Base-by-base conservation (phyloP, 495 filamentous ascomycete species). In the Parachaetomium inaequale region DNA sequence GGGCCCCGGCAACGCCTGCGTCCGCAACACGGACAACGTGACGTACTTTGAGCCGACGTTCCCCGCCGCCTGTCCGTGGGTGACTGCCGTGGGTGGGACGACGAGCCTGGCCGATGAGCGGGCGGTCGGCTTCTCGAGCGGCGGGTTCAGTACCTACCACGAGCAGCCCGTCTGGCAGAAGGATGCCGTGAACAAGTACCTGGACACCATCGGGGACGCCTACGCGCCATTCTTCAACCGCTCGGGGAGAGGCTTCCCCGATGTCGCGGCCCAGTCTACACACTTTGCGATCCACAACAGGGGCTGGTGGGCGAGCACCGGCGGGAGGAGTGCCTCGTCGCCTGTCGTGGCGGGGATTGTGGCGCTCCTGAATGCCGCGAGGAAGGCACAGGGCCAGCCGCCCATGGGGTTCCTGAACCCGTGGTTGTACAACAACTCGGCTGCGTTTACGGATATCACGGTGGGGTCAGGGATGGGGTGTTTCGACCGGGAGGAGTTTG, bases 321-420 rank as follows among this genome's bases (percentile, higher is more conserved):
- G 59, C 42, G 89, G 89, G 1, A 93, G 88, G 1, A 85, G 82
- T 12, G 85, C 85, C n/a, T 79, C 85, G 0, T 74, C 86, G 0
- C 89, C 89, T 0, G 75, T 84, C 0, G 84, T 88, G 21, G 81
- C 83, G 3, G 87, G 82, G 17, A 70, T 93, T 21, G 70, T 93
- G 10, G 79, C 80, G 0, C 74, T 91, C 19, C 76, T 92, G 42
- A 91, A 92, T 62, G 87, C 88, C 63, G 88, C 85, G 0, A 78
- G 86, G 1, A 72, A 86, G 42, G 72, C 79, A 1, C 77, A 76
- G 19, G 81, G 81, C 23, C 72, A 84, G 66, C 75, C 82, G 0
- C 73, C 81, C 0, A 69, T 92, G 55, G 89, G 89, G 0, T 92
- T 91, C 77, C 66, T 91, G 34, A 92, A 93, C 69, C 88, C 88